Conservation (phyloP, 2,329 filamentous ascomycete genomes). For the Bipolaris sorokiniana region DNA sequence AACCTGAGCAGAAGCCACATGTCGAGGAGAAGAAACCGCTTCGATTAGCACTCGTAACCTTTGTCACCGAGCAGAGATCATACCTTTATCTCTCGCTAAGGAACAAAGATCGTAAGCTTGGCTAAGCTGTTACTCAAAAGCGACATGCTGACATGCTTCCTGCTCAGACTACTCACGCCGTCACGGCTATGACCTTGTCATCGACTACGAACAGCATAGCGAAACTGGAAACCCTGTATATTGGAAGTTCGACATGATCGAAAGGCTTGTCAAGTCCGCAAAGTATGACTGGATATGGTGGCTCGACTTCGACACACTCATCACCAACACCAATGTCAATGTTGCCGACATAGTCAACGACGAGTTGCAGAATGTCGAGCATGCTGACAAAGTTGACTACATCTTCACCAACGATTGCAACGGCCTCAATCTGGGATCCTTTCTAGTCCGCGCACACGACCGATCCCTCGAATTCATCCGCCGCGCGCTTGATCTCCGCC, state of each 20-base stretch:
- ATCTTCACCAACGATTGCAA: conserved; percentile 51
- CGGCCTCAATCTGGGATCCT: conserved; percentile 49
- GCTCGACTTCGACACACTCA: conserved; percentile 52
- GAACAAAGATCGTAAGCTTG: conserved; percentile 46
- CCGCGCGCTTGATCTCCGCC: conserved; percentile 36
- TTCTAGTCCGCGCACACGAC: conserved; percentile 45
- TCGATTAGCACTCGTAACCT: conserved; percentile 46
- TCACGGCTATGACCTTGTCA: conserved; percentile 50
- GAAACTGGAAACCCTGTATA: conserved; percentile 38
- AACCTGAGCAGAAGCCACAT: conserved; percentile 3
- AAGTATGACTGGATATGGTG: conserved; percentile 54
- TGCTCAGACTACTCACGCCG: conserved; percentile 48
- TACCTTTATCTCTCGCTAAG: conserved; percentile 47
- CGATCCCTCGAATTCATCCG: conserved; percentile 46
- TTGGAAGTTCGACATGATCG: conserved; percentile 50
- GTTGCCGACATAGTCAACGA: conserved; percentile 47
- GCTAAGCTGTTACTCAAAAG: neutral
- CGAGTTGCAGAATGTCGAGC: conserved; percentile 36
- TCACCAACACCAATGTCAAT: conserved; percentile 49
- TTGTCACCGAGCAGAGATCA: conserved; percentile 46
- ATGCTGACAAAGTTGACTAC: conserved; percentile 45
- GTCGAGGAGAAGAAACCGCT: conserved; percentile 22
- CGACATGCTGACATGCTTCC: conserved; percentile 7
- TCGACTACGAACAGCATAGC: conserved; percentile 48
- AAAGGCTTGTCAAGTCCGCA: conserved; percentile 41